Percentiles rank a stretch among this genome's conserved stretches.
Conservation (phyloP, 352 stramenopile genomes). For the Phytophthora cactorum region DNA sequence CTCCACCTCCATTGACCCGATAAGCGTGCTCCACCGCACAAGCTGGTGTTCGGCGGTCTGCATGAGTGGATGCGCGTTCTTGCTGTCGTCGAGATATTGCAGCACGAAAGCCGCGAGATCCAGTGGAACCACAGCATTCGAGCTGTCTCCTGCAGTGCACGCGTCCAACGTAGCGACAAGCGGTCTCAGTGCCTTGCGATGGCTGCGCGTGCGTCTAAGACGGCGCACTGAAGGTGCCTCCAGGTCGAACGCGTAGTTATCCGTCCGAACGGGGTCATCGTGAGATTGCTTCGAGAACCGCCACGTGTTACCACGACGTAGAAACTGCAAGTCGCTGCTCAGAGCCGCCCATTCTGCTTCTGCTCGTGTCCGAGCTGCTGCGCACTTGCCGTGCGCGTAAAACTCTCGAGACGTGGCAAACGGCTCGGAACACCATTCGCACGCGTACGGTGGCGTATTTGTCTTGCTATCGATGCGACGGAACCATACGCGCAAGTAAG, state of each 20-base stretch:
- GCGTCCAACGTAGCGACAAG: slow-evolving; percentile 28
- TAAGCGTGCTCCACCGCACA: slow-evolving; percentile 14
- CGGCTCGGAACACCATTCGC: slow-evolving; percentile 36
- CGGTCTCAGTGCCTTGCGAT: slow-evolving; percentile 18
- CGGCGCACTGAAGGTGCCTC: slow-evolving; percentile 22
- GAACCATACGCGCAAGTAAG: slow-evolving; percentile 36
- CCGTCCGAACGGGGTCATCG: neutral
- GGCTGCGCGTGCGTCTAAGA: slow-evolving; percentile 18
- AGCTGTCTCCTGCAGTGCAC: slow-evolving; percentile 11
- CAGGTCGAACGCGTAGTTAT: slow-evolving; percentile 18
- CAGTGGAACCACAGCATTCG: slow-evolving; percentile 17
- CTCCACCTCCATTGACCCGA: slow-evolving; percentile 16
- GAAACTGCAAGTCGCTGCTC: slow-evolving; percentile 23
- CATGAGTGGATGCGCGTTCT: slow-evolving; percentile 18
- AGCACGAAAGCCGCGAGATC: slow-evolving; percentile 26
- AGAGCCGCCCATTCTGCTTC: slow-evolving; percentile 28
- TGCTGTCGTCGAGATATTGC: slow-evolving; percentile 19
- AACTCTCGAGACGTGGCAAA: slow-evolving; percentile 29
- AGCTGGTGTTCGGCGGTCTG: slow-evolving; percentile 24
- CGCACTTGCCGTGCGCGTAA: slow-evolving; percentile 34
- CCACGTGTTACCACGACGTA: slow-evolving; percentile 9
- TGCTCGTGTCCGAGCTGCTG: slow-evolving; percentile 12
- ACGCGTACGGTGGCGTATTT: slow-evolving; percentile 35
- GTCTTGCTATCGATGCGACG: slow-evolving; percentile 18
- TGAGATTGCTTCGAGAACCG: slow-evolving; percentile 1